Evolutionary conservation across 495 filamentous ascomycete genomes (phyloP).

Genomic region (Hypoxylon rickii): DNA sequence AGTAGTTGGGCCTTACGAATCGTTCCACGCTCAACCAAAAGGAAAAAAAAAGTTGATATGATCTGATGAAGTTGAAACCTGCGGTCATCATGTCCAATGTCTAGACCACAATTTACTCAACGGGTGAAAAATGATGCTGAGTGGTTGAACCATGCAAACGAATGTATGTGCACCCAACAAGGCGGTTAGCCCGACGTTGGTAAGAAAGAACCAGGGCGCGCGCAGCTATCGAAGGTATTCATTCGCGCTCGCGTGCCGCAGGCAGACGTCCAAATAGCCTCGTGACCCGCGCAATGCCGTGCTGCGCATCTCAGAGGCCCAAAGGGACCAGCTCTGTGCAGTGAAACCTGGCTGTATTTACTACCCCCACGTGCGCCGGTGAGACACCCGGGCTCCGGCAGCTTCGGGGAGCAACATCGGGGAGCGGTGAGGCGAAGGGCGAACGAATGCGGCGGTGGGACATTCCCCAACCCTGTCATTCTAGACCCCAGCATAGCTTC

Average conservation of each 20-base stretch:
- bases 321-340: constrained; percentile 8
- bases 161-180: constrained; percentile 5
- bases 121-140: background rate
- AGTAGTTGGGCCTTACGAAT: background rate
- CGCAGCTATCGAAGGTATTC: constrained; percentile 2
- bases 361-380: constrained; percentile 31
- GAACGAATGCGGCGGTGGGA: constrained; percentile 19
- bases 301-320: constrained; percentile 15
- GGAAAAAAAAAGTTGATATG: no score
- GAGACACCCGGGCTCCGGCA: constrained; percentile 28
- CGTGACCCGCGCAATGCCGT: constrained; percentile 25
- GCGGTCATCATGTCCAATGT: background rate
- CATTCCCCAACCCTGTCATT: background rate
- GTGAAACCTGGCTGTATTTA: constrained; percentile 21
- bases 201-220: background rate
- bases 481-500: background rate
- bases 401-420: constrained; percentile 15
- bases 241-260: constrained; percentile 15
- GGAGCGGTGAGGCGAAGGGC: constrained; percentile 12
- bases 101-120: background rate
- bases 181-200: constrained; percentile 7
- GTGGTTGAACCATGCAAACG: background rate
- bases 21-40: background rate
- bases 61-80: background rate
- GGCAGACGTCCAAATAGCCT: constrained; percentile 34